Base-by-base conservation (phyloP, 805 yeast species). In the Wickerhamomyces strasburgensis region DNA sequence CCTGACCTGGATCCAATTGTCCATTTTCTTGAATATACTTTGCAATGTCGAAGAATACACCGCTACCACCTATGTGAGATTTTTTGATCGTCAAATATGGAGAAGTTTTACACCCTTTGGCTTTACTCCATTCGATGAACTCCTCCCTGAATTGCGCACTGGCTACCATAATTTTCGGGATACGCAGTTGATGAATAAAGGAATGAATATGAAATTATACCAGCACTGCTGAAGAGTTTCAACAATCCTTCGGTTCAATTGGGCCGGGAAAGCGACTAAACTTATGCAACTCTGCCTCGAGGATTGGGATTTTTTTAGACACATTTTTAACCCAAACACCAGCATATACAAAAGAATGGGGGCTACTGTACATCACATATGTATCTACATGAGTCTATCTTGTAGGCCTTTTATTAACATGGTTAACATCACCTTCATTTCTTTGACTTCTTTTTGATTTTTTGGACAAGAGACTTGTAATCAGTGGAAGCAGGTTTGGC, bases 1-100 rank as follows among this genome's bases (percentile, higher is more conserved):
- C 38, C 1, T 40, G 52, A 10, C 34, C 40, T 1, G 8, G 8
- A 4, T 39, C 7, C 3, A 43, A 29, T 4, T 28, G 15, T 2
- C 38, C 47, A 5, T 37, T 29, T 4, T 38, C 33, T 7, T 21
- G 18, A 3, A 16, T 15, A 17, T 29, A 38, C 9, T 32, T 14
- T 2, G 31, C 24, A 2, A 42, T 8, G 6, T 47, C 40, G 15
- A 48, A 55, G 44, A 61, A 65, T 2, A 66, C 56, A 2, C 70
- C 72, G 1, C 57, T 46, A 6, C 75, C 70, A 3, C 64, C 63
- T 3, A 50, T 43, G 2, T 43, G 14, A 1, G 65, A 60, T 4
- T 38, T 31, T 33, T 46, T 48, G 24, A 61, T 31, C 5, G 35
- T 25, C 28, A 53, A 15, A 14, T 29, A 32, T 2, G 49, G 34